Evolutionary conservation across 2,329 filamentous ascomycete genomes (phyloP), one percentile per base, ranked within the genome.

Genomic region (Gaeumannomyces tritici): DNA sequence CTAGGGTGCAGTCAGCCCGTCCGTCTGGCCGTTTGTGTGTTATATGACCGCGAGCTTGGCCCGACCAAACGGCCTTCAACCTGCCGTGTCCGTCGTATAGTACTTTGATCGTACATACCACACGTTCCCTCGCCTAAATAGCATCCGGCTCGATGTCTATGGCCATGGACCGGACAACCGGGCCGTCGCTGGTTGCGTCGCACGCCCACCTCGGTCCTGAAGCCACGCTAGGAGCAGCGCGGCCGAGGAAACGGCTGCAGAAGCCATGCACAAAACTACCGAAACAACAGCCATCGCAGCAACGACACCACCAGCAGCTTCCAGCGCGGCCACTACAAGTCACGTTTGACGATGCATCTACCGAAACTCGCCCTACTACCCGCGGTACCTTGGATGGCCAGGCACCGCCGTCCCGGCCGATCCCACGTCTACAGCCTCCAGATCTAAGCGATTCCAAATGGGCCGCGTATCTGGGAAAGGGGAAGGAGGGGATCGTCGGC

Each of bases 401-500:
- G 56, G 28, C 55, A n/a, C 63, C 66, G 47, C 62, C 63, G 28
- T 63, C 66, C 7, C 62, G 69, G 42, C 66, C 68, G 31, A 63
- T 69, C 33, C 67, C 55, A 51, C 42, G 42, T 24, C 42, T 51
- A n/a, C 42, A 51, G 9, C 29, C 71, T 13, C 69, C 71, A n/a
- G 72, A 74, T 51, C 68, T 73, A 8, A 73, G 70, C 63, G 69
- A 72, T 63, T 66, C 70, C 35, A 73, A 72, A 66, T 74, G 71
- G 70, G 65, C 68, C 51, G 70, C 71, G 18, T 73, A 73, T 63
- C 66, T 72, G 27, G 67, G 69, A 47, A 65, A 51, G n/a, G 42
- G 42, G 66, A 58, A 33, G 60, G 69, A 67, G 63, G 68, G 67
- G 57, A 67, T 69, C 62, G 55, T 70, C 55, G 64, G 64, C 59